These are phyloP conservation scores for Scolecobasidium constrictum DNA, from an alignment of 2,329 filamentous ascomycete genomes.

Conservation along the genomic window DNA sequence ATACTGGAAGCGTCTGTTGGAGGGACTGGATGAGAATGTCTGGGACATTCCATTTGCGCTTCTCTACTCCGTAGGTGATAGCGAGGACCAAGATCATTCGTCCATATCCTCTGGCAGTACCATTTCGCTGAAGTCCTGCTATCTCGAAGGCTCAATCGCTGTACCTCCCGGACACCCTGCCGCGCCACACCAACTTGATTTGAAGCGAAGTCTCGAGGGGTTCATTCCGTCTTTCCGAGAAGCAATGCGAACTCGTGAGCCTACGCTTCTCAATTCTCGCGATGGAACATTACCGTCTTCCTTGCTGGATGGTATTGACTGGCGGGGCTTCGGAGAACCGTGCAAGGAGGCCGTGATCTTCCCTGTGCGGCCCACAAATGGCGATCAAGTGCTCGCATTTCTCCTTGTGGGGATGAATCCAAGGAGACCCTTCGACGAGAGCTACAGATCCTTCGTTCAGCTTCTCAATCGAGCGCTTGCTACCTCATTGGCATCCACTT, in stretches of 20 bases:
- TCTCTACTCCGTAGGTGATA: conserved; percentile 7
- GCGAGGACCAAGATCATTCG: conserved; percentile 4
- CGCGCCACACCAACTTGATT: conserved; percentile 7
- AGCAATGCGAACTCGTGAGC: conserved; percentile 20
- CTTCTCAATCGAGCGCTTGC: conserved; percentile 10
- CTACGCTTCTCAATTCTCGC: conserved; percentile 5
- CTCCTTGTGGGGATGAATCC: conserved; percentile 11
- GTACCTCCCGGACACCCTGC: conserved; percentile 8
- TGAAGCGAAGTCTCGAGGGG: conserved; percentile 17
- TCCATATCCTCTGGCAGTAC: conserved; percentile 9
- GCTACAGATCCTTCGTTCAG: conserved; percentile 9
- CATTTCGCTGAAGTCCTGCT: conserved; percentile 6
- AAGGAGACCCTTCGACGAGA: conserved; percentile 9
- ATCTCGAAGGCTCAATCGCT: conserved; percentile 7
- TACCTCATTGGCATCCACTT: conserved; percentile 8
- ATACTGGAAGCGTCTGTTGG: conserved; percentile 32
- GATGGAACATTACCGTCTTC: conserved; percentile 9
- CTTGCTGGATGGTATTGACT: conserved; percentile 18
- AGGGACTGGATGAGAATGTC: conserved; percentile 7
- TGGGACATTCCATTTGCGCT: conserved; percentile 9
- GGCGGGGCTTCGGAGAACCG: conserved; percentile 22
- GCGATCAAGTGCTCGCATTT: conserved; percentile 9
- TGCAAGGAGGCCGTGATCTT: conserved; percentile 19
- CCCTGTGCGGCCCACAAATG: conserved; percentile 9
- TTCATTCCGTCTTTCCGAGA: conserved; percentile 22